phyloP scores from a whole-genome alignment of 139 green algal species.

The Auxenochlorella pyrenoidosa region DNA sequence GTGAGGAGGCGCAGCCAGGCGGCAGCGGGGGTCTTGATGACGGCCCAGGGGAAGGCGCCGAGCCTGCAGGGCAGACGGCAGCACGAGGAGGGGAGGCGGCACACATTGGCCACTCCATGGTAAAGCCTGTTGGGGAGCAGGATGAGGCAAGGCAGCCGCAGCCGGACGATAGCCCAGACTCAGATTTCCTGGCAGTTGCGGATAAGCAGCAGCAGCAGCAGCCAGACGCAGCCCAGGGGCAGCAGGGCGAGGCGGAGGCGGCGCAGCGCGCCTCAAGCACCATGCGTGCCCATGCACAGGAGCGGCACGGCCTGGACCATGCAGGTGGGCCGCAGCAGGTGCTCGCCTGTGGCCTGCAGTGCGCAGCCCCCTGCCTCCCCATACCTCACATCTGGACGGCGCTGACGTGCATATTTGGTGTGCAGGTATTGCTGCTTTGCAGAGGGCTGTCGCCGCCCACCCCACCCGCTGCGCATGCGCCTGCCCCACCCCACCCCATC shows the following conservation, averaged over 20 bases:
- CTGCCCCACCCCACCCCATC: neutral
- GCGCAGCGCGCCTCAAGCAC: neutral
- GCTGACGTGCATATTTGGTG: neutral
- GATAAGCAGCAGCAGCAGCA: conserved; percentile 4
- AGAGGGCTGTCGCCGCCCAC: neutral
- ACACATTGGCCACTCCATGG: conserved; percentile 29
- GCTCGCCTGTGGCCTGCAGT: neutral
- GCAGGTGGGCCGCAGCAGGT: neutral
- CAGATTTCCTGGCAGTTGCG: neutral
- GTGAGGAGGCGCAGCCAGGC: neutral
- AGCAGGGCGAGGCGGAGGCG: neutral
- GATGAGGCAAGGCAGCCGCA: neutral
- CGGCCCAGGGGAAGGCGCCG: neutral
- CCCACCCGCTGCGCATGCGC: neutral
- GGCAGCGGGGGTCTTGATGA: neutral
- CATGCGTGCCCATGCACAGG: neutral
- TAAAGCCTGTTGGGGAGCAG: conserved; percentile 31
- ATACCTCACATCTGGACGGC: neutral
- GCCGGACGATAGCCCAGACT: neutral
- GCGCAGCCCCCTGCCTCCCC: neutral
- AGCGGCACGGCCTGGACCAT: neutral
- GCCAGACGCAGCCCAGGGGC: neutral
- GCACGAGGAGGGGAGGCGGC: neutral
- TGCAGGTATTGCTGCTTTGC: neutral
- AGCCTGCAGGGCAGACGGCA: neutral